phyloP scores from a whole-genome alignment of 805 yeast genomes.

The Myxozyma sirexii region DNA sequence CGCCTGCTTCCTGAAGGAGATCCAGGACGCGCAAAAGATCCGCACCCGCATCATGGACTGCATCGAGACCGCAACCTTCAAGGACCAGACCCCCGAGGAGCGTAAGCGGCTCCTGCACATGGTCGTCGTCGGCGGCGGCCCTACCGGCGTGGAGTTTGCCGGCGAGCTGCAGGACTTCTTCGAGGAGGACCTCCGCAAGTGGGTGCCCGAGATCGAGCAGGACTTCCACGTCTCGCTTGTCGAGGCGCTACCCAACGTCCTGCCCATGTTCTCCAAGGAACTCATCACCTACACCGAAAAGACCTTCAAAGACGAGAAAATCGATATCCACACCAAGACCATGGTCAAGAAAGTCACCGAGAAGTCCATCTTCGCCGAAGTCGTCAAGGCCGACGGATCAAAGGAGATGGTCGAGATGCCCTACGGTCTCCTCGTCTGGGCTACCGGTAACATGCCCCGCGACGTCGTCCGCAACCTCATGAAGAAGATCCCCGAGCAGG shows the following conservation, averaged over 20 bases:
- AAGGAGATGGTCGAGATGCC: conserved; percentile 67
- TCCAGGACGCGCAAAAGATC: conserved; percentile 82
- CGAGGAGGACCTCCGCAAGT: conserved; percentile 83
- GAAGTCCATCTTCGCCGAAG: conserved; percentile 68
- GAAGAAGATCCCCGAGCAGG: conserved; percentile 65
- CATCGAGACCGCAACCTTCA: conserved; percentile 82
- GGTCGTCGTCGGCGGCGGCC: conserved; percentile 98
- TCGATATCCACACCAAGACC: conserved; percentile 77
- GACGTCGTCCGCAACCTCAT: conserved; percentile 69
- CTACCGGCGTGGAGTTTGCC: conserved; percentile 97
- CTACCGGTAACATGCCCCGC: conserved; percentile 94
- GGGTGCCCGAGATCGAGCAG: conserved; percentile 82
- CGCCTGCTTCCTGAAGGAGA: conserved; percentile 87
- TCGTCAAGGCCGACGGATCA: conserved; percentile 67
- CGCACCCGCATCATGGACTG: conserved; percentile 81
- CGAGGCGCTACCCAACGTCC: conserved; percentile 89
- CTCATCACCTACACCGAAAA: conserved; percentile 70
- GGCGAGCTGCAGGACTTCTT: conserved; percentile 95
- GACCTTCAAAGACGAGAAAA: conserved; percentile 67
- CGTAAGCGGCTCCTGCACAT: conserved; percentile 82
- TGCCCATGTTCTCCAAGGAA: conserved; percentile 53
- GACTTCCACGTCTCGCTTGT: conserved; percentile 84
- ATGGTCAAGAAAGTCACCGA: conserved; percentile 85
- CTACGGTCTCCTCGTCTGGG: conserved; percentile 94
- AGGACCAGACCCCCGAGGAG: conserved; percentile 75